Evolutionary conservation across 2,329 filamentous ascomycete genomes (phyloP), one percentile per base, ranked within the genome.

Genomic region (Alternaria triticina): DNA sequence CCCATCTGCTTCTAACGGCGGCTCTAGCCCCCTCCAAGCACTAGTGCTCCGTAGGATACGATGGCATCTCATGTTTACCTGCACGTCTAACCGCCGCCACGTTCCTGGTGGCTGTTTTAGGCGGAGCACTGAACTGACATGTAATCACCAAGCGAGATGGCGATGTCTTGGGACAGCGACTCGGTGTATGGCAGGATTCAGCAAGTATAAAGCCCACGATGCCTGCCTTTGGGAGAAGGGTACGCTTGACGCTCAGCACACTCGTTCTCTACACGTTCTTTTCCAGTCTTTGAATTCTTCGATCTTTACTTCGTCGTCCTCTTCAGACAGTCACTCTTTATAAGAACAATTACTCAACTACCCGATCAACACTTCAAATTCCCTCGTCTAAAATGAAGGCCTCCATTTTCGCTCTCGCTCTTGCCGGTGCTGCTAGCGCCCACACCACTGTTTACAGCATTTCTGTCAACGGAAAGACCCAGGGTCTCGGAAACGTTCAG

Each of bases 391-490:
- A 55, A 57, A 80, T 80, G 77, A 79, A 75, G 74, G 68, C 77
- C 54, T 73, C 73, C 28, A 60, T 77, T 30, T 55, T 73, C 54
- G 72, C 72, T 60, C 68, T 78, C 49, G 74, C 76, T 50, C 66
- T 77, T 57, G 75, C 74, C 57, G 70, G 70, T 57, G 71, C 68
- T 50, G 70, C 67, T 52, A 67, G 70, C 44, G 77, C 77, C 25
- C 78, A 81, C 67, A 69, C 74, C 57, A 80, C 77, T 46, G 75
- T 80, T 50, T 75, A 70, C 66, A 73, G 71, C 62, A 69, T 78
- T 43, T 77, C 80, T 54, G 80, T 83, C 74, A 84, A 85, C 71
- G 83, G 71, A 65, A 72, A 73, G 49, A 71, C 76, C 61, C 74
- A 78, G 51, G 75, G 77, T 47, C 62, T 72, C 52, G 77, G 77